Conservation (phyloP, 805 yeast genomes). For the Lachancea waltii region DNA sequence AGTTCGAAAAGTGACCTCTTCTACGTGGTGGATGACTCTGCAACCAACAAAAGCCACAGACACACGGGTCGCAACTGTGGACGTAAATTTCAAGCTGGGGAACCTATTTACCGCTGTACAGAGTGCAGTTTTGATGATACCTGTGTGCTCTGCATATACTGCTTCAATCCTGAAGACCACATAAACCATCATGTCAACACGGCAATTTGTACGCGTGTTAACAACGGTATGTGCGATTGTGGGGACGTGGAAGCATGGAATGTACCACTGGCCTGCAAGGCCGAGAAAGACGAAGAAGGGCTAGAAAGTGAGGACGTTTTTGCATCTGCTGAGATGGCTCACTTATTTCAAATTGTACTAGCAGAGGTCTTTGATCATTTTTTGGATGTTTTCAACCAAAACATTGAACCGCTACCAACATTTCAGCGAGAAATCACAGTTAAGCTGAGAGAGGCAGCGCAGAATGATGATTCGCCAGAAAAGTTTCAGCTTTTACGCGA, state of each 20-base stretch:
- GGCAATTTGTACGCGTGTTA: conserved; percentile 41
- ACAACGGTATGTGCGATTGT: conserved; percentile 65
- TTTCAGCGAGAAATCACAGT: conserved; percentile 27
- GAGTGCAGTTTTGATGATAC: conserved; percentile 76
- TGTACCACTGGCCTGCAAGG: conserved; percentile 43
- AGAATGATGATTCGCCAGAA: conserved; percentile 17
- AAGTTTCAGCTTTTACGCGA: conserved; percentile 18
- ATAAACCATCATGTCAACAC: conserved; percentile 55
- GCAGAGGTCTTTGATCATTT: conserved; percentile 36
- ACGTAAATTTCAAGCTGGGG: conserved; percentile 50
- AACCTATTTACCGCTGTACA: conserved; percentile 63
- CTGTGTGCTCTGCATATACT: conserved; percentile 67
- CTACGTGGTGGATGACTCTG: conserved; percentile 14
- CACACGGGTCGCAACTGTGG: conserved; percentile 68
- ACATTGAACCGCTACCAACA: conserved; percentile 30
- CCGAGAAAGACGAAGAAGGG: conserved; percentile 30
- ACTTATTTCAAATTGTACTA: conserved; percentile 26
- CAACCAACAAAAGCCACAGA: conserved; percentile 19
- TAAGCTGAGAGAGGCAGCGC: conserved; percentile 26
- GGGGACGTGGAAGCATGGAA: conserved; percentile 66
- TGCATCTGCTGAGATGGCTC: conserved; percentile 10
- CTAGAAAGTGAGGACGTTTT: conserved; percentile 12
- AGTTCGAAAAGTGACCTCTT: conserved; percentile 13
- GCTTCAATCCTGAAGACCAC: conserved; percentile 69
- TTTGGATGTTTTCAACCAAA: conserved; percentile 35